Base-by-base conservation (phyloP, 352 stramenopile genomes). In the Phytopythium sindhum region DNA sequence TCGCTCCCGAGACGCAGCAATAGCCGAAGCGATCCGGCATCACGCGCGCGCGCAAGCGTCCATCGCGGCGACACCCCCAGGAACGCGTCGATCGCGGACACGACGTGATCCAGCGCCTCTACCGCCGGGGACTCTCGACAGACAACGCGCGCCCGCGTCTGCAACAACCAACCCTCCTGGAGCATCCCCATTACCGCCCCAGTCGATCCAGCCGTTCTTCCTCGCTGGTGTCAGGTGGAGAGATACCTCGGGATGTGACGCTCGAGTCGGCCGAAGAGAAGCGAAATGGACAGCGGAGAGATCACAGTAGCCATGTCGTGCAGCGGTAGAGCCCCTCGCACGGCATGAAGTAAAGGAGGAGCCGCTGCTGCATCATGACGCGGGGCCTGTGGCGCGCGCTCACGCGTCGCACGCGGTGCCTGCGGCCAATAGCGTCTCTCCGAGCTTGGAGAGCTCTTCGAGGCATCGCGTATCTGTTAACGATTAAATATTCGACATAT, bases 101-200 rank as follows among this genome's bases (percentile, higher is more conserved):
- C 66, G 42, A 85, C 75, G 47, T 87, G 80, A 1, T 60, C 57
- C 28, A 84, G 65, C 42, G 73, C 65, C 23, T 62, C 73, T 12
- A 77, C 61, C 4, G 53, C 28, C 8, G 29, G 35, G 24, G 31
- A 48, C 33, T 68, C 52, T 55, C 52, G 63, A 52, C 68, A 73
- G 26, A 76, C 66, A 2, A 68, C 68, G 29, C 29, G 29, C 12
- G 80, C 68, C 17, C 52, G 24, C 11, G 47, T 55, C n/a, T 41
- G 51, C 15, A 68, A 61, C 29, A 65, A 60, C 50, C 53, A 59
- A 1, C 5, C 21, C 14, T 31, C 31, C 11, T 9, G 11, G 23
- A 31, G 47, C 44, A 51, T 14, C 21, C 4, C n/a, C n/a, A n/a
- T n/a, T n/a, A n/a, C n/a, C n/a, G n/a, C n/a, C n/a, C n/a, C n/a